These are phyloP conservation scores for Ustilago sp. DNA, from an alignment of 1,284 basidiomycete genomes.

Conservation along the genomic window DNA sequence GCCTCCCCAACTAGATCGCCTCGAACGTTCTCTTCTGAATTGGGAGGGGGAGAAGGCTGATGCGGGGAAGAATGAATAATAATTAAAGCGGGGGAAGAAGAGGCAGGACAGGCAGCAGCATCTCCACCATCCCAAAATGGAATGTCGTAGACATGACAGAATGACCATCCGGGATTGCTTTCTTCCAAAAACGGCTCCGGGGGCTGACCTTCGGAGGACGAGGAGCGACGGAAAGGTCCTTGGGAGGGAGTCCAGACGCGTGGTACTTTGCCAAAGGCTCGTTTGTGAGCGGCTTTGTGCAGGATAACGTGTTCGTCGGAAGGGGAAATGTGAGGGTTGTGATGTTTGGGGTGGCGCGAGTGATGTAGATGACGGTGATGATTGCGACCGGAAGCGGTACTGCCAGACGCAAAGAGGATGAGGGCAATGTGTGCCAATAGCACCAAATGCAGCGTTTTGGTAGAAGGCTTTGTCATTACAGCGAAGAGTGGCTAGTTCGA, in stretches of 20 bases:
- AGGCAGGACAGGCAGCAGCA: slow-evolving; percentile 12
- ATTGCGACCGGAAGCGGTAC: neutral
- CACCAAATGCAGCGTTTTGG: neutral
- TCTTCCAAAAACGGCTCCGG: slow-evolving; percentile 27
- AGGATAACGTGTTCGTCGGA: neutral
- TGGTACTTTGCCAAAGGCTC: slow-evolving; percentile 15
- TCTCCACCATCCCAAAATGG: slow-evolving; percentile 36
- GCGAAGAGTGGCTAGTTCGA: neutral
- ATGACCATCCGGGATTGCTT: slow-evolving; percentile 21
- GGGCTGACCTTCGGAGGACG: neutral
- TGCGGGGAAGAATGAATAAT: neutral
- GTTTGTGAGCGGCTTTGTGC: neutral
- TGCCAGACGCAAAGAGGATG: neutral
- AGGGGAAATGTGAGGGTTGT: neutral
- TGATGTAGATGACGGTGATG: slow-evolving; percentile 7
- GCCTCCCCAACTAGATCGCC: neutral
- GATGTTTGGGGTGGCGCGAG: neutral
- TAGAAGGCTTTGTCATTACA: neutral
- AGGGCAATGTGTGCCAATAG: neutral
- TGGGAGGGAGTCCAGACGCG: slow-evolving; percentile 34
- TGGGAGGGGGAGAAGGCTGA: neutral
- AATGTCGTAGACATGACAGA: slow-evolving; percentile 22
- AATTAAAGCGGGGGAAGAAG: neutral
- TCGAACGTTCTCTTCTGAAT: neutral
- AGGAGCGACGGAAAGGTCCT: slow-evolving; percentile 19